A percentile compares a stretch with the other conserved stretches of the same genome.
Evolutionary conservation across 352 stramenopile species (phyloP).

Genomic region (Paralagenidium karlingii): DNA sequence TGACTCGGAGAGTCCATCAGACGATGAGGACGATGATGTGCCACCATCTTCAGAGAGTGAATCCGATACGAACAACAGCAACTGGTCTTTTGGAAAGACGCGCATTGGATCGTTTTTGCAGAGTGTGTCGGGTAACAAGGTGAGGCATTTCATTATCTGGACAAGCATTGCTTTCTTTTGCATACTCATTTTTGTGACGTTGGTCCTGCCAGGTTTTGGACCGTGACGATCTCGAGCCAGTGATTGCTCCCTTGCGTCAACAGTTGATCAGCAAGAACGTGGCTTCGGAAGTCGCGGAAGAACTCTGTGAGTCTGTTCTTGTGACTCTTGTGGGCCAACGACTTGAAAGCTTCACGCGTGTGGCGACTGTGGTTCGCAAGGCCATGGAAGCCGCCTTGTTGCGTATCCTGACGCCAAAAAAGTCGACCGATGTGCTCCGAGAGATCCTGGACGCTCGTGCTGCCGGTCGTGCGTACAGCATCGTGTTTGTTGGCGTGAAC

Average conservation of each 20-base stretch:
- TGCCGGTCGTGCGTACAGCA: slow-evolving; percentile 89
- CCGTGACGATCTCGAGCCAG: slow-evolving; percentile 85
- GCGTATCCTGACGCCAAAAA: slow-evolving; percentile 92
- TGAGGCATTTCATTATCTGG: slow-evolving; percentile 3
- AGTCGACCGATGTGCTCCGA: slow-evolving; percentile 92
- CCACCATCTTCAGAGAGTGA: slow-evolving; percentile 44
- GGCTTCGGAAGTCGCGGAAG: slow-evolving; percentile 88
- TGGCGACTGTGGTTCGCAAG: slow-evolving; percentile 88
- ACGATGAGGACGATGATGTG: slow-evolving; percentile 59
- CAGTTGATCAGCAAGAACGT: slow-evolving; percentile 97
- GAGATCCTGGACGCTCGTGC: slow-evolving; percentile 86
- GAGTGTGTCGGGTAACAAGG: slow-evolving; percentile 80
- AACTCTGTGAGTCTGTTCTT: slow-evolving; percentile 93
- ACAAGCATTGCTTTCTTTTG: neutral
- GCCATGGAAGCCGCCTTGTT: slow-evolving; percentile 91
- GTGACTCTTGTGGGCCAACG: slow-evolving; percentile 91
- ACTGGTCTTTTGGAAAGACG: slow-evolving; percentile 75
- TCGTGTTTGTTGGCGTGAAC: slow-evolving; percentile 98
- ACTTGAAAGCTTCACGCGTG: slow-evolving; percentile 88
- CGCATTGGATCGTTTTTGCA: slow-evolving; percentile 73
- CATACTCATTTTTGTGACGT: neutral
- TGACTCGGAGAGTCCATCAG: slow-evolving; percentile 46
- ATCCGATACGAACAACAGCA: slow-evolving; percentile 37
- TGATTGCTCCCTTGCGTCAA: slow-evolving; percentile 91
- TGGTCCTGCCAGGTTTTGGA: slow-evolving; percentile 63